Evolutionary conservation across 306 rosid genomes (phyloP), one percentile per base, ranked within the genome.

Genomic region (Cicer yamashitae): DNA sequence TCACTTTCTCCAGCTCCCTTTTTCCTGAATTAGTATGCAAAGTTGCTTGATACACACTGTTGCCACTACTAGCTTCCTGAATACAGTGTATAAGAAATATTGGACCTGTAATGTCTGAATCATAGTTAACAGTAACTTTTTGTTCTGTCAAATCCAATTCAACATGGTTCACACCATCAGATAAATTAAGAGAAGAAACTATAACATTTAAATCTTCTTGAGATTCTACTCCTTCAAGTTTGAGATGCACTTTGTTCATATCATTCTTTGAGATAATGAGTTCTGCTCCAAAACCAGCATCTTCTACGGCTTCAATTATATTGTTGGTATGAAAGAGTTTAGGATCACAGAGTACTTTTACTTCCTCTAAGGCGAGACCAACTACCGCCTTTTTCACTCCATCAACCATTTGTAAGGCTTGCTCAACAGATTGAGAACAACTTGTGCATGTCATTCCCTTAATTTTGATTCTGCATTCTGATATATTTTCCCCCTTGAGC

Each of bases 301-400:
- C 91, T 58, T 86, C 96, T 46, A 91, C 77, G 34, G 89, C 89
- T 71, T 82, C 82, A 43, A 91, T 75, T 58, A 94, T 85, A 71
- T 59, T 82, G 37, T 82, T 53, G 9, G 83, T 68, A 58, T 83
- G 48, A 0, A 79, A 80, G 48, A 90, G 8, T 76, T 75, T 86
- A 71, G 96, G 88, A 84, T 94, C 96, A 70, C 86, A 94, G 61
- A 88, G 88, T 54, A 94, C 85, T 83, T 88, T 94, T 39, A 96
- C 98, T 81, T 94, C 98, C 82, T 89, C 94, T 50, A 94, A 77
- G 38, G 93, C 93, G 10, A 87, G 62, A 59, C 89, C 91, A 22
- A 94, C 94, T 22, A 79, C 84, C 51, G 92, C 94, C 25, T 81
- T 90, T 85, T 90, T 91, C 77, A 94, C 97, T 76, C 98, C 98